phyloP scores from a whole-genome alignment of 164 flowering plant genomes.

The Pachysandra terminalis region DNA sequence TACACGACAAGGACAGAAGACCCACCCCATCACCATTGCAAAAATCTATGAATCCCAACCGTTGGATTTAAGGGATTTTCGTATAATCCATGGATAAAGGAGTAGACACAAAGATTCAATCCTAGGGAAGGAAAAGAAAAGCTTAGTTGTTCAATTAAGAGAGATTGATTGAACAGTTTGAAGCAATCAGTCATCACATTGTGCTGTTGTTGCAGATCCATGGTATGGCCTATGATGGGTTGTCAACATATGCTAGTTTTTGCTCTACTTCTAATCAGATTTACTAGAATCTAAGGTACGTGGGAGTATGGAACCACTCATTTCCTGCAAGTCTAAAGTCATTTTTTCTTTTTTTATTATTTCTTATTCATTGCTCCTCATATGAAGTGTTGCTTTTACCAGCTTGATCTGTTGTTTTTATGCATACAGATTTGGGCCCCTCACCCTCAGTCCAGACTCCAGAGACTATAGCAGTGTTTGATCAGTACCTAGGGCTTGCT shows the following conservation, averaged over 20 bases:
- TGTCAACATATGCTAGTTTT: neutral
- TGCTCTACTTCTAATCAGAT: neutral
- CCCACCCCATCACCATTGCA: too few relatives aligned
- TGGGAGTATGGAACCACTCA: neutral
- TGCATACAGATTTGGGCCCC: conserved; percentile 59
- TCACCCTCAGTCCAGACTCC: conserved; percentile 6
- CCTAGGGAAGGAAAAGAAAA: too few relatives aligned
- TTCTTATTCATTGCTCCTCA: neutral
- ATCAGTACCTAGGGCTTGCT: conserved; percentile 20
- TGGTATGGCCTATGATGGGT: neutral
- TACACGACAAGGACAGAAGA: too few relatives aligned
- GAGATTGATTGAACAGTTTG: too few relatives aligned
- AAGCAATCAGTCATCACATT: too few relatives aligned
- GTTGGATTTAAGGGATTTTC: too few relatives aligned
- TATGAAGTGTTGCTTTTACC: conserved; percentile 38
- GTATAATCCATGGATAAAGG: too few relatives aligned
- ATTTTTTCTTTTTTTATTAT: neutral
- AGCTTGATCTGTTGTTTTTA: conserved; percentile 50
- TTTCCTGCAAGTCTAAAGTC: conserved; percentile 3
- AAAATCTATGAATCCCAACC: too few relatives aligned
- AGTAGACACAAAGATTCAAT: too few relatives aligned
- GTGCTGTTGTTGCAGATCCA: too few relatives aligned
- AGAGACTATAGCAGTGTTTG: conserved; percentile 25
- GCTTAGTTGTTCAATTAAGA: too few relatives aligned
- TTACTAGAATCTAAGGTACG: neutral